Percentiles rank a stretch among this genome's conserved stretches.
phyloP scores from a whole-genome alignment of 441 rosid genomes.

The Pelargonium fulgidum region DNA sequence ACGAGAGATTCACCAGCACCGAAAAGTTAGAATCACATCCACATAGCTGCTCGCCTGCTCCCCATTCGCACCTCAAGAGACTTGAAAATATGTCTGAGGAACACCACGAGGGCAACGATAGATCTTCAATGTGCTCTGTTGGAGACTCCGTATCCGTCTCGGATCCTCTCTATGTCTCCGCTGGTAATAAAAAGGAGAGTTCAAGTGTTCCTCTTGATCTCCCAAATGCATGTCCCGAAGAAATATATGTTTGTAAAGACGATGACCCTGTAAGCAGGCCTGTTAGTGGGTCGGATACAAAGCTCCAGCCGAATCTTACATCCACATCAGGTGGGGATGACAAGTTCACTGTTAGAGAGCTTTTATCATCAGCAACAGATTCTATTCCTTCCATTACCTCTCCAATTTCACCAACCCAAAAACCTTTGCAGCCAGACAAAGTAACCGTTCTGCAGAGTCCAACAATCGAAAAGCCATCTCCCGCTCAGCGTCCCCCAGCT shows the following conservation, averaged over 20 bases:
- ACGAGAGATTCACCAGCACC: conserved; percentile 25
- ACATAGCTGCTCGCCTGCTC: conserved; percentile 30
- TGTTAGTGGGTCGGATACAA: conserved; percentile 30
- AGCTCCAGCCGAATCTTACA: conserved; percentile 26
- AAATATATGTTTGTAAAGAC: conserved; percentile 22
- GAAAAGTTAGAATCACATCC: conserved; percentile 33
- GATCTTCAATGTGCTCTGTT: conserved; percentile 27
- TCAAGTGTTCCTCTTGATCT: conserved; percentile 21
- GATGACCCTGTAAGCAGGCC: conserved; percentile 30
- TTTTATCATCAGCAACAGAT: conserved; percentile 40
- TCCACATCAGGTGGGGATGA: conserved; percentile 46
- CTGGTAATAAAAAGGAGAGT: conserved; percentile 24
- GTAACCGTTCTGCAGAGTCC: conserved; percentile 9
- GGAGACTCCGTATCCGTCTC: too few species aligned
- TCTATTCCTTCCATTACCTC: conserved; percentile 30
- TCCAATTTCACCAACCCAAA: conserved; percentile 30
- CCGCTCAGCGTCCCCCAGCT: conserved; percentile 45
- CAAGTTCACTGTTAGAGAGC: conserved; percentile 60
- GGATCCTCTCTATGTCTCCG: neutral
- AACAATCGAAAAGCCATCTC: neutral
- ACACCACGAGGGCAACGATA: conserved; percentile 26
- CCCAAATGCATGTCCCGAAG: conserved; percentile 30
- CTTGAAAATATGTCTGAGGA: conserved; percentile 27
- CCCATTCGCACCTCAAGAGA: conserved; percentile 22
- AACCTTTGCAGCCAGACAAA: conserved; percentile 37